Evolutionary conservation across 805 yeast species (phyloP), one percentile per base, ranked within the genome.

Genomic region (Barnettozyma californica): DNA sequence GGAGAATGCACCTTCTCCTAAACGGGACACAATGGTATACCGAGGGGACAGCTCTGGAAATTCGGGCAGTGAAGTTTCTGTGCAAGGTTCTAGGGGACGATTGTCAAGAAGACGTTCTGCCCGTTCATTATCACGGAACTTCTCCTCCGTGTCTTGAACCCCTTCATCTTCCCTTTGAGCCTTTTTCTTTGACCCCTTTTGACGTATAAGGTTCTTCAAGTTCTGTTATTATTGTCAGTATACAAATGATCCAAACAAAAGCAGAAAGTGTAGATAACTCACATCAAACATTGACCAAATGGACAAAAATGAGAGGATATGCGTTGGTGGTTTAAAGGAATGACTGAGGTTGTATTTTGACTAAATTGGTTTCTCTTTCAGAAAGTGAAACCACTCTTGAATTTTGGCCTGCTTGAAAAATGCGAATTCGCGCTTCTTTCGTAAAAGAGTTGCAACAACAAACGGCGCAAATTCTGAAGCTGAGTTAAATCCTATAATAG

Each of bases 1-100:
- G 3, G 91, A 84, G 55, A 87, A 87, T 0, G 95, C 91, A 23
- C 95, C 95, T 63, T 87, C 94, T 9, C 95, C 95, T 53, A 87
- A 75, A 58, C 75, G 74, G 40, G 70, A 70, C 3, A 73, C 46
- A 25, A 79, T 58, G 45, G 63, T 63, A 55, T 75, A 79, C 4
- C 64, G 53, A 13, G 59, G 58, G 2, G 35, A 41, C n/a, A 61
- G 45, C 19, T 59, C 63, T 25, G 52, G 36, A 43, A 50, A 59
- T 14, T 41, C 40, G 0, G 57, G 61, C 2, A 53, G 20, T 21
- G 25, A 38, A 2, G 41, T 20, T 38, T 35, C 38, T 4, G 38
- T 35, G 18, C 25, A 19, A 2, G 8, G 25, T 20, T 29, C 36
- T 18, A 31, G 19, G 19, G 36, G 26, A 27, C 36, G 34, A 4